Conservation (phyloP, 805 yeast species). For the Yarrowia yakushimensis region DNA sequence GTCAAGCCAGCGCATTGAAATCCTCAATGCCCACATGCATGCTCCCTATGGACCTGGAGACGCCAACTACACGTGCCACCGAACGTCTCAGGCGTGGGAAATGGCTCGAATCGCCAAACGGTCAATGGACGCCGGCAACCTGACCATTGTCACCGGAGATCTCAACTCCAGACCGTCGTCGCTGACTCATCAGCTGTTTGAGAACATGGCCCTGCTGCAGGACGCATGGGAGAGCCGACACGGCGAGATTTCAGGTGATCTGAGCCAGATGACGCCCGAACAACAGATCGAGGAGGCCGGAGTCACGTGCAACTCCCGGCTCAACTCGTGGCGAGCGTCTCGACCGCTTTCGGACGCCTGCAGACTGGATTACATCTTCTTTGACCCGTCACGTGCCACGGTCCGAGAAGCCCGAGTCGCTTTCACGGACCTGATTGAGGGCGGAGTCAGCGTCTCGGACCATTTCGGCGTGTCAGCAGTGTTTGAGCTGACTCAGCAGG, state of each 20-base stretch:
- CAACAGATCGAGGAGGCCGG: conserved; percentile 74
- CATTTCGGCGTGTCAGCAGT: conserved; percentile 66
- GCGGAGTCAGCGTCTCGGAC: conserved; percentile 76
- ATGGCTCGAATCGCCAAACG: conserved; percentile 62
- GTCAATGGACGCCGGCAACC: conserved; percentile 69
- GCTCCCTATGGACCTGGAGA: conserved; percentile 93
- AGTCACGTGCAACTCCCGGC: conserved; percentile 80
- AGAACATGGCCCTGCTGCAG: conserved; percentile 59
- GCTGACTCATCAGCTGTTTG: conserved; percentile 71
- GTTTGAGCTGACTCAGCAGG: conserved; percentile 2
- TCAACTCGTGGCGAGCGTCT: conserved; percentile 79
- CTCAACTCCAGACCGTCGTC: conserved; percentile 86
- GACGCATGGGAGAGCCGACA: conserved; percentile 81
- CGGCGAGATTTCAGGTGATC: conserved; percentile 44
- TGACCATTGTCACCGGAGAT: conserved; percentile 89
- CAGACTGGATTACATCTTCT: conserved; percentile 83
- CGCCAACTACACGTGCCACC: conserved; percentile 83
- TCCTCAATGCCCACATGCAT: conserved; percentile 92
- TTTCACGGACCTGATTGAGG: conserved; percentile 66
- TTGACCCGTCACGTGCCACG: conserved; percentile 52
- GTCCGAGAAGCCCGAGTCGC: conserved; percentile 65
- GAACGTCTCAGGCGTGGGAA: conserved; percentile 97
- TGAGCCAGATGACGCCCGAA: conserved; percentile 48
- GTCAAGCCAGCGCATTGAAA: conserved; percentile 53
- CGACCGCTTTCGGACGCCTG: conserved; percentile 65